Evolutionary conservation across 1,284 basidiomycete genomes (phyloP), one percentile per base, ranked within the genome.

Genomic region (Austropuccinia psidii): DNA sequence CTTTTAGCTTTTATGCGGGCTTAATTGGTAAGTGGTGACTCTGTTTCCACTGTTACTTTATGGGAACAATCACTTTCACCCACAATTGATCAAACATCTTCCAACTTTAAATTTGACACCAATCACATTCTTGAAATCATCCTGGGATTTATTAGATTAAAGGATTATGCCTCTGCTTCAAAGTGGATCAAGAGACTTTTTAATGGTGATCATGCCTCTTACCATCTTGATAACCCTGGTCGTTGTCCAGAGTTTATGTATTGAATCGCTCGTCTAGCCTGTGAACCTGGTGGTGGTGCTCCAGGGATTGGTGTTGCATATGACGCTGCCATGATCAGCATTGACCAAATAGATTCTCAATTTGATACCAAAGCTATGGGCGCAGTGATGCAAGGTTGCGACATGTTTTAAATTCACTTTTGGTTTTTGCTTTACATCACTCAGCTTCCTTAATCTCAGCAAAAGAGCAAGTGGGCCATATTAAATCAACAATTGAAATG

Each of bases 111-210:
- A 29, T 54, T 58, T 31, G 64, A 33, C 27, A 37, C 69, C 29
- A 50, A 50, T 29, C 69, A 73, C 33, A 73, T 73, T 39, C 35
- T 73, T 21, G 69, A 73, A 52, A 61, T 64, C 35, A 64, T 73
- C 33, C 35, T 62, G 11, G 69, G 69, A 4, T 73, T 73, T 60
- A 64, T 73, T 49, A 43, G 60, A 54, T 39, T 49, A 17, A 47
- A 45, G 11, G 69, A 73, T 35, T 73, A 61, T 39, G 27, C 45
- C 27, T 73, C 69, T 17, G 69, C 69, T 49, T 64, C 57, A 13
- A 73, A 54, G 19, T 73, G 69, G 69, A 49, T 73, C 41, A 73
- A 62, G n/a, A 58, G 43, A 43, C 35, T 73, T 27, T 64, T 73
- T 39, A 73, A 65, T 47, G 49, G 58, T 8, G 69, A 73, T 39